These are phyloP conservation scores for Epicoccum nigrum DNA, from an alignment of 2,329 filamentous ascomycete species.

Conservation along the genomic window DNA sequence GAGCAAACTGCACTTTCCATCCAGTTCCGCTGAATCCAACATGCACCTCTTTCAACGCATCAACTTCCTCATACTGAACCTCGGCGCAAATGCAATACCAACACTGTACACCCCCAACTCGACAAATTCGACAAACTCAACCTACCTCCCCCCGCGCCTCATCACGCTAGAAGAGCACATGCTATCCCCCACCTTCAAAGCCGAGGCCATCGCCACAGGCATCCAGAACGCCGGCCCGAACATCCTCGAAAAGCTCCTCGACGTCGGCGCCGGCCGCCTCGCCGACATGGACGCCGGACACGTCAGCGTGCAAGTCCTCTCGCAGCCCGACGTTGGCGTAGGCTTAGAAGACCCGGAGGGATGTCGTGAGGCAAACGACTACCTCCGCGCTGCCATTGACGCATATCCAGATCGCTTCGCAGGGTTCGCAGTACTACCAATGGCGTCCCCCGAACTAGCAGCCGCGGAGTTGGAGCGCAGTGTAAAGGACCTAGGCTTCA, in stretches of 20 bases:
- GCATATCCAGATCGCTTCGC: conserved; percentile 41
- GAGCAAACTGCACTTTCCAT: too few relatives aligned
- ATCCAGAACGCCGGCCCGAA: conserved; percentile 2
- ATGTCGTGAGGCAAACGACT: conserved; percentile 38
- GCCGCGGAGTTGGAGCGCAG: conserved; percentile 47
- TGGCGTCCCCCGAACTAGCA: conserved; percentile 44
- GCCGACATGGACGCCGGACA: conserved; percentile 17
- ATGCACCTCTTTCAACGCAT: background rate
- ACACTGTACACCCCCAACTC: background rate
- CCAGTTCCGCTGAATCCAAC: background rate
- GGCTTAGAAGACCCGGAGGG: conserved; percentile 3
- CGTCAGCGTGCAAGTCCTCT: conserved; percentile 15
- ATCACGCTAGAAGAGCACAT: conserved; percentile 18
- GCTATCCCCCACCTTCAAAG: conserved; percentile 15
- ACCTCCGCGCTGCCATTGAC: conserved; percentile 39
- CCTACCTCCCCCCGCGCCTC: conserved; percentile 14
- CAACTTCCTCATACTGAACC: background rate
- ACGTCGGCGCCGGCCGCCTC: conserved; percentile 13
- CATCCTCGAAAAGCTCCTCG: conserved; percentile 12
- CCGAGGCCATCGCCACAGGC: conserved; percentile 9
- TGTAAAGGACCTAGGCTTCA: conserved; percentile 50
- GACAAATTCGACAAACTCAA: too few relatives aligned
- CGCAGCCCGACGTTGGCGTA: conserved; percentile 8
- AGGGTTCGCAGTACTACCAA: conserved; percentile 52
- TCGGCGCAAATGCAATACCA: background rate